Evolutionary conservation across 2,329 filamentous ascomycete genomes (phyloP).

Genomic region (Biscogniauxia mediterranea): DNA sequence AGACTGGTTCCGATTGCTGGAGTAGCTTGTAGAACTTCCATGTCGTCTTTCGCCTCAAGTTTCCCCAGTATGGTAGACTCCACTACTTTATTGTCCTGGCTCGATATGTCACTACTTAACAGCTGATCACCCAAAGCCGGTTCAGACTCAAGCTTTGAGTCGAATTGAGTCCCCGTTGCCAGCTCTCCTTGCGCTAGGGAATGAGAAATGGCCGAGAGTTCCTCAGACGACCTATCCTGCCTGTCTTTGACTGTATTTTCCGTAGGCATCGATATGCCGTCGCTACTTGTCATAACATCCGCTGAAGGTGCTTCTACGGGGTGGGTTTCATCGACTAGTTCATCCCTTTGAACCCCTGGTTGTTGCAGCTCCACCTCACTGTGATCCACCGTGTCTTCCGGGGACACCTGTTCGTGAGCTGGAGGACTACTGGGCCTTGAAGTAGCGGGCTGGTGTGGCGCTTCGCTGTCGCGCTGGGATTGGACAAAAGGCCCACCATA

Average conservation of each 20-base stretch:
- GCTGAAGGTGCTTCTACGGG: neutral
- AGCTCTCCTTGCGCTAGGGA: neutral
- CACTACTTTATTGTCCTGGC: conserved; percentile 1
- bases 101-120: neutral
- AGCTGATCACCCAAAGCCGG: neutral
- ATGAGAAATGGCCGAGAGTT: neutral
- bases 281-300: neutral
- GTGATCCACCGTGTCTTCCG: neutral
- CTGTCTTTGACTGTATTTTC: neutral
- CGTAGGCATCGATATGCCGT: neutral
- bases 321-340: neutral
- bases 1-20: conserved; percentile 7
- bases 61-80: conserved; percentile 7
- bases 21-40: conserved; percentile 6
- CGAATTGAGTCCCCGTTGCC: neutral
- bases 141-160: neutral
- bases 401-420: conserved; percentile 2
- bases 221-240: neutral
- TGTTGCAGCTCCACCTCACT: conserved; percentile 2
- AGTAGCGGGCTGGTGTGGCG: conserved; percentile 3
- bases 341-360: neutral
- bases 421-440: conserved; percentile 1
- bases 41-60: conserved; percentile 7
- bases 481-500: conserved; percentile 2
- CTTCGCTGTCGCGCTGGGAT: conserved; percentile 6